Percentiles rank a stretch among this genome's conserved stretches.
phyloP scores from a whole-genome alignment of 2,329 filamentous ascomycete genomes.

The Sporothrix sp. region DNA sequence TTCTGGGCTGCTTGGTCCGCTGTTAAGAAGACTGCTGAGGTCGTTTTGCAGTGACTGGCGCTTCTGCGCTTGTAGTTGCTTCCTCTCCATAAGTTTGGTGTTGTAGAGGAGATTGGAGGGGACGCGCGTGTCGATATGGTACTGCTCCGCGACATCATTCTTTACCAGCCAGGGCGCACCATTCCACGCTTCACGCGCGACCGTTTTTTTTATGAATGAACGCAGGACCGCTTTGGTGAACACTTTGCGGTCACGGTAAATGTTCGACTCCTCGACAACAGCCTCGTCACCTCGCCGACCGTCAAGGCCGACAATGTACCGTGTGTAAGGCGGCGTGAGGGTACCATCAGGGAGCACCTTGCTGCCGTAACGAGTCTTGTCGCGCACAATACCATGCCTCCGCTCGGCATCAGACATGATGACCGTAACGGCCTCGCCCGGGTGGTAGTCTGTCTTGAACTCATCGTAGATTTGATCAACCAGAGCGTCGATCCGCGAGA shows the following conservation, averaged over 20 bases:
- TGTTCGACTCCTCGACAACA: conserved; percentile 69
- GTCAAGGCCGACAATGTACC: conserved; percentile 71
- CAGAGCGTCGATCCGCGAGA: conserved; percentile 77
- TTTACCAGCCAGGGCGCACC: conserved; percentile 97
- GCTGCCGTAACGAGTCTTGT: conserved; percentile 69
- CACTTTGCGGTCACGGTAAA: conserved; percentile 76
- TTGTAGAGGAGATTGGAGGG: conserved; percentile 76
- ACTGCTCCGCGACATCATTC: conserved; percentile 65
- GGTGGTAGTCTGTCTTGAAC: conserved; percentile 85
- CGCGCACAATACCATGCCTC: conserved; percentile 65
- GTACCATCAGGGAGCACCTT: conserved; percentile 57
- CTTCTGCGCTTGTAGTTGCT: conserved; percentile 58
- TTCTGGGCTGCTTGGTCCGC: conserved; percentile 25
- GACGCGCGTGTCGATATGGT: conserved; percentile 79
- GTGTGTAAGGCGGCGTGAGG: conserved; percentile 59
- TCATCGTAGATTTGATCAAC: conserved; percentile 61
- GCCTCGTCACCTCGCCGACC: conserved; percentile 61
- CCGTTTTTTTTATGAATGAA: conserved; percentile 89
- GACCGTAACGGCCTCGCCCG: conserved; percentile 73
- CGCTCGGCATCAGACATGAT: conserved; percentile 59
- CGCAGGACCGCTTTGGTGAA: conserved; percentile 93
- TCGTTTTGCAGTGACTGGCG: conserved; percentile 41
- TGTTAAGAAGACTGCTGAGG: conserved; percentile 32
- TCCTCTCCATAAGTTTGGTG: conserved; percentile 66
- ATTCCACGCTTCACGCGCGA: conserved; percentile 85